Conservation (phyloP, 169 alveolate species). For the Blepharisma undulans region DNA sequence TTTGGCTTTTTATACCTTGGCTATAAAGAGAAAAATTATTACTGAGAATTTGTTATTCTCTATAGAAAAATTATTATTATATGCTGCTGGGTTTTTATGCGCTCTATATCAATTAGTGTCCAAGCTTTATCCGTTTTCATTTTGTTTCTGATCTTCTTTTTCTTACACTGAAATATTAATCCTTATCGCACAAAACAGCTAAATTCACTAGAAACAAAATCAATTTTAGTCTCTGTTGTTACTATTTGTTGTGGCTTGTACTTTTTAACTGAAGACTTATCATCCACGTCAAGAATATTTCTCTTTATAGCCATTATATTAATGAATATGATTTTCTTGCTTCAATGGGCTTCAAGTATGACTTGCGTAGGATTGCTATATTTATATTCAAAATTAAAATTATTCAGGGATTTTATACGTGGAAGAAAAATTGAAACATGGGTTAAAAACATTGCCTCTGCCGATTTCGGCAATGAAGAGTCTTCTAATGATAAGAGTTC, state of each 20-base stretch:
- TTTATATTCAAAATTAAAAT: neutral
- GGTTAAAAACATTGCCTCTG: neutral
- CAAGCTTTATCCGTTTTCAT: constrained; percentile 48
- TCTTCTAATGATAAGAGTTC: neutral
- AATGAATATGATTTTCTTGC: neutral
- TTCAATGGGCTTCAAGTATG: constrained; percentile 12
- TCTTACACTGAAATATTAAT: neutral
- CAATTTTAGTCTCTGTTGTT: constrained; percentile 34
- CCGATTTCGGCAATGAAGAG: neutral
- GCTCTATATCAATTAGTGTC: constrained; percentile 1
- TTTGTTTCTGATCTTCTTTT: constrained; percentile 35
- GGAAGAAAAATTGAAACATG: neutral
- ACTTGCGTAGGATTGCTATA: neutral
- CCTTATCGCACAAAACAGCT: constrained; percentile 45
- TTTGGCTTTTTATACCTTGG: constrained; percentile 59
- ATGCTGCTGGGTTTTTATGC: constrained; percentile 38
- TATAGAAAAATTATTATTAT: constrained; percentile 50
- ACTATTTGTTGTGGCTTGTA: constrained; percentile 59
- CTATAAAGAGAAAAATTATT: constrained; percentile 38
- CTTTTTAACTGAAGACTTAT: constrained; percentile 37
- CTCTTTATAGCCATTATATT: neutral
- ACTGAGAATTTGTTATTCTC: constrained; percentile 54
- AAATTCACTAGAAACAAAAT: constrained; percentile 40
- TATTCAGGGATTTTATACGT: neutral
- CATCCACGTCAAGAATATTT: neutral